Percentiles rank a stretch among this genome's conserved stretches.
These are phyloP conservation scores for Wallemia mellicola DNA, from an alignment of 1,284 basidiomycete species.

Conservation along the genomic window DNA sequence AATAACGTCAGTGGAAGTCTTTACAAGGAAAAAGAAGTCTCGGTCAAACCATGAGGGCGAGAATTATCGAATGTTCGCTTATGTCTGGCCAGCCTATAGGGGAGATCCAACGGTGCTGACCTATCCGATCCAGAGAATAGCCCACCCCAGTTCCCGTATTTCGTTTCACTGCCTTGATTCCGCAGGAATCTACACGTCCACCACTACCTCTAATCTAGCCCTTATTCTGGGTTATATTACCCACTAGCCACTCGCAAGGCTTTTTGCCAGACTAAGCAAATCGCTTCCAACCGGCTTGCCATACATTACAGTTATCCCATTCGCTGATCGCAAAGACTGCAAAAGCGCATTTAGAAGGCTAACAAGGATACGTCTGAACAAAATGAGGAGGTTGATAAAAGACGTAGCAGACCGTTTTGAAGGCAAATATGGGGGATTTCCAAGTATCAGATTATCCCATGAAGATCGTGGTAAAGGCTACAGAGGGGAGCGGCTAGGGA, in stretches of 20 bases:
- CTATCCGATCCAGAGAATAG: no score
- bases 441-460: background rate
- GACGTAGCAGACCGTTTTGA: constrained; percentile 2
- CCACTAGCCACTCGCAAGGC: constrained; percentile 21
- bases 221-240: constrained; percentile 17
- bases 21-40: background rate
- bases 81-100: no score
- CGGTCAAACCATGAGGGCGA: no score
- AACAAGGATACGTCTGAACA: constrained; percentile 15
- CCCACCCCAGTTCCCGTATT: no score
- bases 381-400: constrained; percentile 14
- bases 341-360: constrained; percentile 16
- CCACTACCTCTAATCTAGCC: constrained; percentile 17
- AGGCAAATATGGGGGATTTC: background rate
- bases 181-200: background rate
- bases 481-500: background rate
- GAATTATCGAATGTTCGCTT: no score
- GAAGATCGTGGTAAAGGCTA: background rate
- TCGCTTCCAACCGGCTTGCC: constrained; percentile 15
- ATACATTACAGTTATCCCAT: constrained; percentile 15
- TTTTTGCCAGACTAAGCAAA: constrained; percentile 15
- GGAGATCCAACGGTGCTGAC: no score
- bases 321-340: constrained; percentile 15
- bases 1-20: background rate
- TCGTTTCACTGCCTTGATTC: no score